A percentile compares a stretch with the other conserved stretches of the same genome.
phyloP scores from a whole-genome alignment of 805 yeast species.

The Barnettozyma pratensis region DNA sequence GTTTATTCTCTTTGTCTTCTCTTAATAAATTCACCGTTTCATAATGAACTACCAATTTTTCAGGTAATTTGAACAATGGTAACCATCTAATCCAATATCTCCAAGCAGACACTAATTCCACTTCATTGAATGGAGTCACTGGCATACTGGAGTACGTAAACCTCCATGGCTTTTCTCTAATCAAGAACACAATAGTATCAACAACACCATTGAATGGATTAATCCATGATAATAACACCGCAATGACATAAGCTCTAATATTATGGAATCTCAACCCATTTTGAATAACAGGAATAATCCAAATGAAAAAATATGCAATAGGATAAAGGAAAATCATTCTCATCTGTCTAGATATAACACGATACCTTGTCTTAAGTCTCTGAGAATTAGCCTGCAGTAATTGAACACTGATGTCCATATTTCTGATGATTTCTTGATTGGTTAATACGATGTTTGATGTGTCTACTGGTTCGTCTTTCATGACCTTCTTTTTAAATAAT shows the following conservation, averaged over 20 bases:
- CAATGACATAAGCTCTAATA: conserved; percentile 58
- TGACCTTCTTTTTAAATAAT: conserved; percentile 1
- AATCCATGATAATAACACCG: conserved; percentile 64
- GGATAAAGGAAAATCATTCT: conserved; percentile 81
- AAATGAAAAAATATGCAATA: conserved; percentile 67
- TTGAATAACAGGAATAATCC: conserved; percentile 75
- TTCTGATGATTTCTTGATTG: conserved; percentile 7
- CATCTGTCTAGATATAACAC: conserved; percentile 70
- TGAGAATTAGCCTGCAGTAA: conserved; percentile 23
- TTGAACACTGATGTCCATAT: conserved; percentile 17
- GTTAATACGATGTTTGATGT: background rate
- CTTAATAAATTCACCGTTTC: background rate
- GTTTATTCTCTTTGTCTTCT: background rate
- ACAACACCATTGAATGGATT: conserved; percentile 79
- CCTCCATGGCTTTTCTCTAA: conserved; percentile 78
- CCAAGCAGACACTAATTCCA: conserved; percentile 31
- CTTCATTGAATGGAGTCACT: conserved; percentile 16
- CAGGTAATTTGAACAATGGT: conserved; percentile 44
- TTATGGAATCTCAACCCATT: conserved; percentile 49
- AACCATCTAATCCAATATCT: conserved; percentile 34
- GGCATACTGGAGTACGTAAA: conserved; percentile 30
- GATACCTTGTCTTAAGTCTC: conserved; percentile 55
- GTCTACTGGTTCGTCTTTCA: background rate
- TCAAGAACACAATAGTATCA: conserved; percentile 69
- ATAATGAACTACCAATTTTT: conserved; percentile 9